Base-by-base conservation (phyloP, 1,284 basidiomycete genomes). In the Melampsora abietis-canadensis region DNA sequence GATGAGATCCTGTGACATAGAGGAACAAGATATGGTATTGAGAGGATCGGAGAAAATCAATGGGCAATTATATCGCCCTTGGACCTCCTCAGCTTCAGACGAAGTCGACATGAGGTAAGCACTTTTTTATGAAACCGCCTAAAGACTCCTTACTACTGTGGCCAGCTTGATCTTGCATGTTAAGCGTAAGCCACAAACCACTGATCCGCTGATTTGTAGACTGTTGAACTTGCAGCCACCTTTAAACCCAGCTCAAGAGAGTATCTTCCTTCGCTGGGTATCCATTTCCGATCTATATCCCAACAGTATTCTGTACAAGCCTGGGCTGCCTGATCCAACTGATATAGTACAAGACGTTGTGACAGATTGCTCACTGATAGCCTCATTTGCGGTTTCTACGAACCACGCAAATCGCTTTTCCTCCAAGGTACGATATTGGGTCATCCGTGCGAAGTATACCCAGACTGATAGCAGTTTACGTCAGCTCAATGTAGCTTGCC, bases 311-410 rank as follows among this genome's bases (percentile, higher is more conserved):
- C 14, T 73, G 46, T 73, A 73, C 46, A 15, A 64, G 14, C 14
- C 37, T 10, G 37, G 62, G 12, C 48, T 21, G 31, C 37, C 63
- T 30, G 62, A 64, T 40, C 69, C 69, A 57, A 73, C 69, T 3
- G 69, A 73, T 65, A 73, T 73, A 47, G 54, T 73, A 17, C 69
- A 73, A 21, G 62, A 73, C 47, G 34, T 73, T 24, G 69, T 73
- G 15, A 73, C 69, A 17, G 69, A 73, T 73, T 73, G 69, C 51
- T 73, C 69, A 21, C 40, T 73, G 24, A 73, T 73, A 51, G 69
- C 69, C n/a, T 60, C 69, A 5, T 66, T 73, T 27, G 61, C 63
- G 15, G 69, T 73, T n/a, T 54, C 62, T 46, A 46, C 63, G 14
- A 66, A 73, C 27, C 69, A 73, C 37, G 61, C 69, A 37, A 73